Percentiles rank a stretch among this genome's conserved stretches.
Evolutionary conservation across 139 green algal genomes (phyloP).

Genomic region (Dunaliella primolecta): DNA sequence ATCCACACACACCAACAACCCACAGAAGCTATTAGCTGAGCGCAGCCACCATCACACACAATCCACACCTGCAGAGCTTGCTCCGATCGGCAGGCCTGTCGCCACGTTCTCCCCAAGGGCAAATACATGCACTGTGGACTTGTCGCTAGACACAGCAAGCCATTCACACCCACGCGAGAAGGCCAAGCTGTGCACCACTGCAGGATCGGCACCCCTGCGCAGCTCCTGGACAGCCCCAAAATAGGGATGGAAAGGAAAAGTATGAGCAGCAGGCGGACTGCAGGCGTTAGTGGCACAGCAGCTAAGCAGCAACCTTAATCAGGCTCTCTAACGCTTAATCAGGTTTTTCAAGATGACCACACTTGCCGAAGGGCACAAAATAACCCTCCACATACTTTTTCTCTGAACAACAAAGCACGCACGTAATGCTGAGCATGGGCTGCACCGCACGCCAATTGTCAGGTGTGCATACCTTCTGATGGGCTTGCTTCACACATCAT

Average conservation of each 20-base stretch:
- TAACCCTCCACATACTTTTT: too few species aligned
- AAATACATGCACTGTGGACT: conserved; percentile 88
- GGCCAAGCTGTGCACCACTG: conserved; percentile 81
- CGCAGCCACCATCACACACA: background rate
- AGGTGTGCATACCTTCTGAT: too few species aligned
- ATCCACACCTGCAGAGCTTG: background rate
- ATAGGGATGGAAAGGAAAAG: background rate
- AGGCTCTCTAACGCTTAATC: too few species aligned
- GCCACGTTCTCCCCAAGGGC: conserved; percentile 51
- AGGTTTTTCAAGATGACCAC: too few species aligned
- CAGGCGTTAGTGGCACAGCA: background rate
- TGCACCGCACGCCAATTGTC: too few species aligned
- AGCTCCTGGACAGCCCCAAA: conserved; percentile 72
- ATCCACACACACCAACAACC: background rate
- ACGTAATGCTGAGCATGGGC: too few species aligned
- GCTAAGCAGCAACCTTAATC: too few species aligned
- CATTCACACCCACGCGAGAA: conserved; percentile 74
- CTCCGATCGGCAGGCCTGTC: background rate
- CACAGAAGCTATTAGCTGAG: background rate
- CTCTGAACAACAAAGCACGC: too few species aligned
- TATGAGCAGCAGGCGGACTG: background rate
- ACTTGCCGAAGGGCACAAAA: too few species aligned
- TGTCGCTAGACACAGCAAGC: conserved; percentile 87
- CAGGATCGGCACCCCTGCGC: conserved; percentile 80
- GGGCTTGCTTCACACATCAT: too few species aligned